Base-by-base conservation (phyloP, 768 basidiomycete species). In the Ramaria sp. region DNA sequence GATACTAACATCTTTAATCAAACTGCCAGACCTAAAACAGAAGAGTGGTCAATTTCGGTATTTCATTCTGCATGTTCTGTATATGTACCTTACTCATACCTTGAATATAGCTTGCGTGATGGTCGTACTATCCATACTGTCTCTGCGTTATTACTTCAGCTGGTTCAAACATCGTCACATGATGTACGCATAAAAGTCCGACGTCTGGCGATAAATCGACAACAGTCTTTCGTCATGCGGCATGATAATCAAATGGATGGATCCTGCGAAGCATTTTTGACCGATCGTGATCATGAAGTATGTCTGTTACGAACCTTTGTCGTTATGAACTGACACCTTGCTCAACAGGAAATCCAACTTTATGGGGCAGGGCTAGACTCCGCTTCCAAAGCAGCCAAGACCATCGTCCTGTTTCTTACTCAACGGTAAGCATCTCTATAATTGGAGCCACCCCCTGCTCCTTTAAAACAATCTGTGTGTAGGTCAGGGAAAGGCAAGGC, bases 121-220 rank as follows among this genome's bases (percentile, higher is more conserved):
- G 94, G 94, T 0, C 80, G 82, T 7, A 85, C 92, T 0, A 97
- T 99, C 51, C 83, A 94, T 48, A 96, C 92, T 1, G 86, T 94
- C 12, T 94, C 92, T 2, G 95, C 95, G 0, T 73, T 99, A 5
- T 74, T 99, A 9, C 73, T 99, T 18, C 94, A 98, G 61, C 83
- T 99, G n/a, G 85, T 98, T 1, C 96, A 99, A 64, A 95, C 92
- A 0, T 94, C 91, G 3, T 84, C 90, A 0, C 85, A 90, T 59
- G 89, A 91, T 59, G 82, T 95, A n/a, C 76, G 82, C 16, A 65
- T 83, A n/a, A 77, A 81, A 50, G 84, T 83, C 1, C 73, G 73
- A 57, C 74, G 70, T 57, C 76, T 88, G 34, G 77, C 75, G 30
- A 84, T 81, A 58, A 66, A 72, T 28, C 78, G 85, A 7, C 79